Evolutionary conservation across 768 basidiomycete genomes (phyloP).

Genomic region (Rubroboletus satanas): DNA sequence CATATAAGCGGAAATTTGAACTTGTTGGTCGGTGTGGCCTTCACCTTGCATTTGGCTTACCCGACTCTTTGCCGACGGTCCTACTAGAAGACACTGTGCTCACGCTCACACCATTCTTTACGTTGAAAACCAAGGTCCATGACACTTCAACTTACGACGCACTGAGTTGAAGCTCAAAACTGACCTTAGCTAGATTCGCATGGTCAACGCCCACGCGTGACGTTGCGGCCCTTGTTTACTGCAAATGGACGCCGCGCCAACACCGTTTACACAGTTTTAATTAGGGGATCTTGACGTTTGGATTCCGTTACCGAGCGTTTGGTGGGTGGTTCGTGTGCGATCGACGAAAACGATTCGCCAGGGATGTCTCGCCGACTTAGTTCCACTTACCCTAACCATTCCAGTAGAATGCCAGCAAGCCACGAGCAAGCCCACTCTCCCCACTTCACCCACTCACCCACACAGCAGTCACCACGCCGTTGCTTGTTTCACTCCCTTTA

Average conservation of each 20-base stretch:
- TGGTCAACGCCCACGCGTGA: background rate
- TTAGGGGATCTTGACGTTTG: background rate
- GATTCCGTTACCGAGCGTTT: slow-evolving; percentile 5
- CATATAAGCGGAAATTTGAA: background rate
- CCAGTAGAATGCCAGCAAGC: slow-evolving; percentile 2
- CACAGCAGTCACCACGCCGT: background rate
- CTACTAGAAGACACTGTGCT: too few species aligned
- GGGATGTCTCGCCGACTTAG: slow-evolving; percentile 5
- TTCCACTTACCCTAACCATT: slow-evolving; percentile 4
- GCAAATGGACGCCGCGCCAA: background rate
- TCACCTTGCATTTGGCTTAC: background rate
- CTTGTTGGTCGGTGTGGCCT: background rate
- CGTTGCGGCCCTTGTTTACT: background rate
- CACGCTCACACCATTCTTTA: background rate
- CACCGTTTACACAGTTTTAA: background rate
- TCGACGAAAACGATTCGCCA: slow-evolving; percentile 11
- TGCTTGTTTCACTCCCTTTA: slow-evolving; percentile 4
- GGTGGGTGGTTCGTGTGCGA: background rate
- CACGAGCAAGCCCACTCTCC: slow-evolving; percentile 3
- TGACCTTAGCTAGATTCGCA: background rate
- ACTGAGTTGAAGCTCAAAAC: background rate
- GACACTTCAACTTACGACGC: background rate
- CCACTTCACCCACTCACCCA: slow-evolving; percentile 2
- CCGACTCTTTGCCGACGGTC: background rate
- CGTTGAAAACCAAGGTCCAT: background rate